Percentiles rank a stretch among this genome's conserved stretches.
These are phyloP conservation scores for Pyrus betulifolia DNA, from an alignment of 306 rosid genomes.

Conservation along the genomic window DNA sequence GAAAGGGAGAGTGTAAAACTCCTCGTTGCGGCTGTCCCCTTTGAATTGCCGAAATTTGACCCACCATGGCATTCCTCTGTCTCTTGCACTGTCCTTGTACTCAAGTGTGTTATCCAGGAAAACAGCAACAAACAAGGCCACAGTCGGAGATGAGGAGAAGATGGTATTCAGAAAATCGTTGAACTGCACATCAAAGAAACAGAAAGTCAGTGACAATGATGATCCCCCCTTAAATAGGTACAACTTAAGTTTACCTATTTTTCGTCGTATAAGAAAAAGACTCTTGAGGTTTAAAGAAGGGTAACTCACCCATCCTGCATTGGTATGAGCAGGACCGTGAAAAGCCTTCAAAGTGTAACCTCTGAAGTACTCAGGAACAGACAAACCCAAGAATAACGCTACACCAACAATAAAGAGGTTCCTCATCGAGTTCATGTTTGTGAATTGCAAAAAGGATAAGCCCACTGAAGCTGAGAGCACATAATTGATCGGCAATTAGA, in stretches of 20 bases:
- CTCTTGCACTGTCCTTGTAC: constrained; percentile 72
- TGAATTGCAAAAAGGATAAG: constrained; percentile 94
- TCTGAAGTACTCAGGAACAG: constrained; percentile 85
- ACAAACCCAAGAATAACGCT: constrained; percentile 80
- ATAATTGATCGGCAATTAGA: neutral
- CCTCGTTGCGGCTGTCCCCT: constrained; percentile 87
- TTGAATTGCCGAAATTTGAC: constrained; percentile 75
- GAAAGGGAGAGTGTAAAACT: constrained; percentile 96
- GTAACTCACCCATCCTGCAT: constrained; percentile 90
- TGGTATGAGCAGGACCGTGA: constrained; percentile 88
- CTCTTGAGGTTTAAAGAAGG: neutral
- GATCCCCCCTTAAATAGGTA: neutral
- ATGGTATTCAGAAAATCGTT: constrained; percentile 90
- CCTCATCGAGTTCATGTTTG: constrained; percentile 98
- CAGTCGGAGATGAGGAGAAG: constrained; percentile 83
- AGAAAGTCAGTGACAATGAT: neutral
- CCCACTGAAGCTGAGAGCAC: constrained; percentile 87
- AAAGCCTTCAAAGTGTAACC: constrained; percentile 76
- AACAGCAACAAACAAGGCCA: constrained; percentile 71
- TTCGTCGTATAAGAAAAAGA: neutral
- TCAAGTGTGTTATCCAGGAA: constrained; percentile 98
- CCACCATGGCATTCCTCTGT: constrained; percentile 99
- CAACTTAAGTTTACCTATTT: neutral
- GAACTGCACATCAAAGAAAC: constrained; percentile 47
- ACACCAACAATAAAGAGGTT: constrained; percentile 86